Conservation (phyloP, 2,329 filamentous ascomycete species). For the Aureobasidium sp. region DNA sequence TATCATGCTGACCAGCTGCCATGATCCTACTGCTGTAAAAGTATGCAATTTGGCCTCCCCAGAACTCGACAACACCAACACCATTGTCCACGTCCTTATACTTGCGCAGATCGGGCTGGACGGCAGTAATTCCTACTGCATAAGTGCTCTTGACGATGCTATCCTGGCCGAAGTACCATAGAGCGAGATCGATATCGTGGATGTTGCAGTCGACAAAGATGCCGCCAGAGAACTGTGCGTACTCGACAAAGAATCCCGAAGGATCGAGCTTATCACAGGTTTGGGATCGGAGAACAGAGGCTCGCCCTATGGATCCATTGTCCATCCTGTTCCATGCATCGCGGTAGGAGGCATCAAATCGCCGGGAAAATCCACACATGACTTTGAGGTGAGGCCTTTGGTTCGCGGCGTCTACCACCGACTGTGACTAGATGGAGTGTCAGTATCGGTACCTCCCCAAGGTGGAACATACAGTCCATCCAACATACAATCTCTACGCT, state of each 20-base stretch:
- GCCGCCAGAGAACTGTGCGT: constrained; percentile 56
- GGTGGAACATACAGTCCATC: background rate
- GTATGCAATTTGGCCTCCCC: constrained; percentile 54
- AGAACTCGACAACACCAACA: constrained; percentile 58
- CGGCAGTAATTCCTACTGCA: constrained; percentile 50
- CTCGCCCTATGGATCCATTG: constrained; percentile 50
- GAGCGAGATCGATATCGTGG: constrained; percentile 59
- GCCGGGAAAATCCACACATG: constrained; percentile 57
- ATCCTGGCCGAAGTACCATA: constrained; percentile 52
- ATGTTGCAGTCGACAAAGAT: constrained; percentile 66
- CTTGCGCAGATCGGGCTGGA: constrained; percentile 49
- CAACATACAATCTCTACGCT: background rate
- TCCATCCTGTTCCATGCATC: constrained; percentile 48
- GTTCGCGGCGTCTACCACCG: constrained; percentile 50
- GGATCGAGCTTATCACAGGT: constrained; percentile 61
- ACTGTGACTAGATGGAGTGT: constrained; percentile 29
- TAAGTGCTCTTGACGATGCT: constrained; percentile 48
- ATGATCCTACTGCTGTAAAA: constrained; percentile 59
- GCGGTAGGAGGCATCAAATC: constrained; percentile 59
- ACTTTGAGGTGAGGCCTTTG: constrained; percentile 54
- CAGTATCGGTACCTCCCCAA: background rate
- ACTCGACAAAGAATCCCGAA: constrained; percentile 59
- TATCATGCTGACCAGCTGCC: constrained; percentile 59
- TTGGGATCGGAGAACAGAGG: constrained; percentile 50
- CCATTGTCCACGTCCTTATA: constrained; percentile 56